Evolutionary conservation across 2,329 filamentous ascomycete genomes (phyloP), one percentile per base, ranked within the genome.

Genomic region (Cyphellophora attinorum): DNA sequence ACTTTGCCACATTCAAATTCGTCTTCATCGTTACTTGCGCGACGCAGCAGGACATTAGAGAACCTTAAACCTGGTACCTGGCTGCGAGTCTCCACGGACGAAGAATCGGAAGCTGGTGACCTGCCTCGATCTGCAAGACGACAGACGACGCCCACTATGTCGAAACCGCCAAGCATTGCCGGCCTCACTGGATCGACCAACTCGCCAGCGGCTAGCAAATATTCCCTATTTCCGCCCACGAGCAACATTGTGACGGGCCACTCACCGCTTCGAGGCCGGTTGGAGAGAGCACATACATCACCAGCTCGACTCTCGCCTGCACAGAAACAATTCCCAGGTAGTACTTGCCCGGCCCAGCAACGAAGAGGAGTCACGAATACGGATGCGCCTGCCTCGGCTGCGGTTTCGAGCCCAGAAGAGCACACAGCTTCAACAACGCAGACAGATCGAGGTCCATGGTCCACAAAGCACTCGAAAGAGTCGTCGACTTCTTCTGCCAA

Each of bases 241-340:
- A 29, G 34, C 1, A 34, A 40, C 18, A 44, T 40, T 29, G 30
- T 35, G 15, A 5, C 32, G 11, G 33, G 34, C 6, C 33, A 37
- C 19, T 17, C 27, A 11, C 34, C 34, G 8, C 11, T 16, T 27
- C 8, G 15, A n/a, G 16, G 19, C 16, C 44, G 31, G 19, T 30
- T 45, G 11, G 41, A 37, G 29, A 29, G 44, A 34, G 45, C 44
- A 17, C 32, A 34, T 10, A 49, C 44, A 8, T 45, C 42, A 18
- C 46, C 44, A n/a, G 40, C 44, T 14, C 34, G 40, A n/a, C 14
- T 46, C 14, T 43, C 44, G 12, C 46, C 46, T n/a, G 41, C 43
- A 39, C 37, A 38, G 27, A 33, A 39, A 25, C 18, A 32, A 3
- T 41, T 40, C 31, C 35, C 36, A 10, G 27, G 31, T 10, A 31